Conservation (phyloP, 306 rosid species). For the Mucuna pruriens region DNA sequence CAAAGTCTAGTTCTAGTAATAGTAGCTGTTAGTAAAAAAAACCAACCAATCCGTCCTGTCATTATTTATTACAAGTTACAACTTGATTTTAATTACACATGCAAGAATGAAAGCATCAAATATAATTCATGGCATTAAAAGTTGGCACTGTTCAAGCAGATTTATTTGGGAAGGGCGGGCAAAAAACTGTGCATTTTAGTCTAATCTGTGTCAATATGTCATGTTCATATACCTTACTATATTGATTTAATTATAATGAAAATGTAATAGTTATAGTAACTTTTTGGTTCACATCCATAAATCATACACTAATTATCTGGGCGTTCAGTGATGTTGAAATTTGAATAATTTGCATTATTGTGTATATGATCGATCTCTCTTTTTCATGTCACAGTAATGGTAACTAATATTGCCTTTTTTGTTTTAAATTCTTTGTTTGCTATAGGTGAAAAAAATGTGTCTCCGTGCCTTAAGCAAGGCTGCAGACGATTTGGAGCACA, state of each 20-base stretch:
- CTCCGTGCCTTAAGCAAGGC: constrained; percentile 22
- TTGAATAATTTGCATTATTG: constrained; percentile 8
- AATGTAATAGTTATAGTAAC: background rate
- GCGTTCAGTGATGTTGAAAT: constrained; percentile 3
- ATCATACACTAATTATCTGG: background rate
- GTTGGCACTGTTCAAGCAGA: background rate
- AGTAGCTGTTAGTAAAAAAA: background rate
- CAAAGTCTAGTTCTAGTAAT: background rate
- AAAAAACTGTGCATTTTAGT: background rate
- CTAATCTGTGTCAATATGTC: background rate
- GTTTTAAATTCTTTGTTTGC: background rate
- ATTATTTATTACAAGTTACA: no score
- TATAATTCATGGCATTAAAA: background rate
- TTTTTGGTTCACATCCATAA: background rate
- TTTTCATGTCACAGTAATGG: background rate
- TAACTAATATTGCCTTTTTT: background rate
- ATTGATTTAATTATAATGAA: background rate
- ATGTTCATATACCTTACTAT: background rate
- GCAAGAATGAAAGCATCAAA: background rate
- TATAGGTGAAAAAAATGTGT: constrained; percentile 42
- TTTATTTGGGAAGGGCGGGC: background rate
- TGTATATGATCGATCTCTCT: background rate
- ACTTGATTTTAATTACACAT: background rate
- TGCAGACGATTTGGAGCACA: constrained; percentile 8
- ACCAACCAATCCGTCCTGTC: background rate